Base-by-base conservation (phyloP, 192 early-diverging fungal genomes). In the Gaertneriomyces sp. region DNA sequence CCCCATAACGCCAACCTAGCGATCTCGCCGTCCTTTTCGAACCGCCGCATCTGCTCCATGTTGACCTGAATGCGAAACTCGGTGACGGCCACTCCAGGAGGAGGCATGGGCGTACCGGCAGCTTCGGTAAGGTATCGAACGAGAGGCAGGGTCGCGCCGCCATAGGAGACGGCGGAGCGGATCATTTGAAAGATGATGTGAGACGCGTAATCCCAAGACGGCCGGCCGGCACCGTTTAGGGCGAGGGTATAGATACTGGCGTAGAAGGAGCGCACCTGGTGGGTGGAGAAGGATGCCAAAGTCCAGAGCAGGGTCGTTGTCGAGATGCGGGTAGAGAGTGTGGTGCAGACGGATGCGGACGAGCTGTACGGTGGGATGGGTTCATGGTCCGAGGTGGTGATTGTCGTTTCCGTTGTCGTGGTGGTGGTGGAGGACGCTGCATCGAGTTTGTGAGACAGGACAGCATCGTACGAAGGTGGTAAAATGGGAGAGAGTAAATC, bases 141-240 rank as follows among this genome's bases (percentile, higher is more conserved):
- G 39, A 63, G 63, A 20, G 57, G 40, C 38, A 75, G 45, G 45
- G 59, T 33, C 56, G 65, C 55, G 45, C 60, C 54, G 7, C 60
- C 40, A 57, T 58, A 75, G 4, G 33, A 7, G 3, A 75, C 42
- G 43, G 70, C 66, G 33, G 45, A 53, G 5, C 69, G 63, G n/a
- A 75, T 45, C 12, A 59, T 53, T 55, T 75, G 69, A 8, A 71
- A 54, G 16, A 42, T 66, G 11, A 75, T 51, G 12, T 71, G 74
- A 12, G 60, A 5, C 17, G 8, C 16, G n/a, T 42, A 33, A 42
- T 64, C 49, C 70, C 70, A 72, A 9, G 45, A 33, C 4, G 70
- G 63, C 5, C 57, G 40, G 17, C 25, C 46, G 1, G 42, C 38
- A 19, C 56, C 43, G 54, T 10, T 38, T 2, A 16, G 47, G 5